Percentiles rank a stretch among this genome's conserved stretches.
phyloP scores from a whole-genome alignment of 2,329 filamentous ascomycete species.

The Xylariaceae sp. region DNA sequence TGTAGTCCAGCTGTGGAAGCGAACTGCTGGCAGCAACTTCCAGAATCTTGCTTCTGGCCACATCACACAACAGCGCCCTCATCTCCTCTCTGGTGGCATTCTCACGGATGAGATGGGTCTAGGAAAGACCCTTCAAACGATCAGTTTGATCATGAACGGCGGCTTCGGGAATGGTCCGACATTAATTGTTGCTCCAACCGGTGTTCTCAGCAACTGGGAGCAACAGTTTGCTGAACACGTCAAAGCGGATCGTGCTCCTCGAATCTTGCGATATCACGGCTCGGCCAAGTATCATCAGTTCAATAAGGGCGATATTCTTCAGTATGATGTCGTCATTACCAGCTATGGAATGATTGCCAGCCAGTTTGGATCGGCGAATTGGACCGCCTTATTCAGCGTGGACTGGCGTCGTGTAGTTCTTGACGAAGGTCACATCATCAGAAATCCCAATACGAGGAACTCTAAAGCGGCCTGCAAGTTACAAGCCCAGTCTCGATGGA shows the following conservation, averaged over 20 bases:
- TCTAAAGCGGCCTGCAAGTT: constrained; percentile 63
- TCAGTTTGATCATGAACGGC: constrained; percentile 63
- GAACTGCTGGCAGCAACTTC: constrained; percentile 42
- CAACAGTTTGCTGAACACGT: constrained; percentile 72
- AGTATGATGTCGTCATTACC: constrained; percentile 74
- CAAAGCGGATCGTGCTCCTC: constrained; percentile 54
- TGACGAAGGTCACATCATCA: constrained; percentile 78
- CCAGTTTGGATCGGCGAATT: constrained; percentile 53
- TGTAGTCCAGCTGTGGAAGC: constrained; percentile 74
- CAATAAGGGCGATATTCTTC: constrained; percentile 44
- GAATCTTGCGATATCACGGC: constrained; percentile 71
- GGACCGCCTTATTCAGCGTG: constrained; percentile 39
- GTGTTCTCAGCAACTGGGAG: constrained; percentile 88
- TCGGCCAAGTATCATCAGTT: constrained; percentile 14
- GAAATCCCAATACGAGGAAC: constrained; percentile 69
- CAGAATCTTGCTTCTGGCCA: constrained; percentile 69
- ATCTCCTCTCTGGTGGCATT: constrained; percentile 72
- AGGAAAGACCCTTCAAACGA: constrained; percentile 82
- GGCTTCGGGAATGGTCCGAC: constrained; percentile 54
- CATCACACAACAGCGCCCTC: constrained; percentile 50
- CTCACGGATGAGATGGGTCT: constrained; percentile 91
- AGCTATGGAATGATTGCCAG: constrained; percentile 72
- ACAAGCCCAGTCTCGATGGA: constrained; percentile 69
- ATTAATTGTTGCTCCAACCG: constrained; percentile 74
- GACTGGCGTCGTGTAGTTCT: constrained; percentile 75